Evolutionary conservation across 768 basidiomycete genomes (phyloP), one percentile per base, ranked within the genome.

Genomic region (Collybia mongolica): DNA sequence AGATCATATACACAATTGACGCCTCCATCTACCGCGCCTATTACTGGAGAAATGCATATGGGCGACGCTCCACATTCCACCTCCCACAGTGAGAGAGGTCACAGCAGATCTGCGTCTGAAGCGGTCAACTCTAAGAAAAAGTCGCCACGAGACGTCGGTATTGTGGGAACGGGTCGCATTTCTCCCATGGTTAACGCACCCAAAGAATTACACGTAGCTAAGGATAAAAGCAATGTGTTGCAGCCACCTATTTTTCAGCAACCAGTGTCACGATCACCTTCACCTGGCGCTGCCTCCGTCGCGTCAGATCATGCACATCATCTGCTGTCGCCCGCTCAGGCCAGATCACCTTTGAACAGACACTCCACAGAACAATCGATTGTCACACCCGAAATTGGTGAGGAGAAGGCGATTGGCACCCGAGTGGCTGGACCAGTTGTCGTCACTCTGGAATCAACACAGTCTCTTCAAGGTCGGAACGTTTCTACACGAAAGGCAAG

Each of bases 341-440:
- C 62, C 23, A 52, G 48, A 23, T 57, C 46, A 35, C 49, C 12
- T 7, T 43, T 47, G 22, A 48, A 37, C 29, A 54, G 50, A 19
- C 42, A 43, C 19, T 44, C 48, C 32, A 46, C 49, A 9, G 54
- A 46, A 42, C 45, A 39, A 17, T 69, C 67, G 46, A 72, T 80
- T 52, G 64, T 74, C 28, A 88, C 86, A 19, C 84, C 85, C 19
- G 75, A 71, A 54, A 83, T 86, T 55, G 84, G 86, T 39, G 73
- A 85, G 55, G 68, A 68, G 49, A 86, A 86, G 59, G 75, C 81
- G 52, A 76, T 86, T 51, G 70, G 71, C 54, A 68, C 74, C 35
- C 82, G 80, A 29, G 83, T 88, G 37, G 83, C 83, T 43, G 77
- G 79, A 28, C 85, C 86, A 36, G 75, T 86, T 12, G 70, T 86